Evolutionary conservation across 192 early-diverging fungal genomes (phyloP).

Genomic region (Dissophora globulifera): DNA sequence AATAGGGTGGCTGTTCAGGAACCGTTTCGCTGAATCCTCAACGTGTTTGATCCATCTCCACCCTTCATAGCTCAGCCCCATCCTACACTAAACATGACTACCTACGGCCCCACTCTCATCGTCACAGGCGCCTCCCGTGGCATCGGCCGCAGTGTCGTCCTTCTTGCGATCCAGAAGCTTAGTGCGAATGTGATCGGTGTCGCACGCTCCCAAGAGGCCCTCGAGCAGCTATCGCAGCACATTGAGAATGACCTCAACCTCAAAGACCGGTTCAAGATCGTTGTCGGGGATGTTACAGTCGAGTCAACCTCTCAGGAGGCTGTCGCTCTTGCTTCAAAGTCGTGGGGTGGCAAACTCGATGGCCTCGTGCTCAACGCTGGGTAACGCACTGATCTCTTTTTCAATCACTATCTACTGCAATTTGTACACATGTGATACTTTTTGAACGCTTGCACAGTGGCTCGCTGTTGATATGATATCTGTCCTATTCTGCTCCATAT

Average conservation of each 20-base stretch:
- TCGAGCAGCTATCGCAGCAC: slow-evolving; percentile 56
- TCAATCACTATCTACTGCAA: too few species aligned
- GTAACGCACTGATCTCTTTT: slow-evolving; percentile 47
- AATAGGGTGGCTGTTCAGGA: too few species aligned
- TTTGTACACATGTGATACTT: too few species aligned
- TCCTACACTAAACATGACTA: slow-evolving; percentile 19
- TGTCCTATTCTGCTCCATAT: background rate
- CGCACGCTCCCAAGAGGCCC: slow-evolving; percentile 62
- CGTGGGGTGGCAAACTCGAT: slow-evolving; percentile 62
- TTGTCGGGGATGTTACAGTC: slow-evolving; percentile 67
- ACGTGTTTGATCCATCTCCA: too few species aligned
- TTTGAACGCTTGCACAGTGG: background rate
- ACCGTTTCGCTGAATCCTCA: too few species aligned
- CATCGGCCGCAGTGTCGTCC: slow-evolving; percentile 74
- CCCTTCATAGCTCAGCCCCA: background rate
- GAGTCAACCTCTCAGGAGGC: slow-evolving; percentile 39
- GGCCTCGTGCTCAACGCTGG: slow-evolving; percentile 77
- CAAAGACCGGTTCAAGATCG: slow-evolving; percentile 58
- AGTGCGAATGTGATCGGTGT: slow-evolving; percentile 77
- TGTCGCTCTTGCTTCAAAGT: slow-evolving; percentile 54
- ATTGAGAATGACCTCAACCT: slow-evolving; percentile 31
- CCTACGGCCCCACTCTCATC: slow-evolving; percentile 68
- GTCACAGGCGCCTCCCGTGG: slow-evolving; percentile 92
- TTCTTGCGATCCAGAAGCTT: slow-evolving; percentile 58
- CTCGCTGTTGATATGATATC: too few species aligned